Evolutionary conservation across 2,329 filamentous ascomycete genomes (phyloP), one percentile per base, ranked within the genome.

Genomic region (Aspergillus japonicus): DNA sequence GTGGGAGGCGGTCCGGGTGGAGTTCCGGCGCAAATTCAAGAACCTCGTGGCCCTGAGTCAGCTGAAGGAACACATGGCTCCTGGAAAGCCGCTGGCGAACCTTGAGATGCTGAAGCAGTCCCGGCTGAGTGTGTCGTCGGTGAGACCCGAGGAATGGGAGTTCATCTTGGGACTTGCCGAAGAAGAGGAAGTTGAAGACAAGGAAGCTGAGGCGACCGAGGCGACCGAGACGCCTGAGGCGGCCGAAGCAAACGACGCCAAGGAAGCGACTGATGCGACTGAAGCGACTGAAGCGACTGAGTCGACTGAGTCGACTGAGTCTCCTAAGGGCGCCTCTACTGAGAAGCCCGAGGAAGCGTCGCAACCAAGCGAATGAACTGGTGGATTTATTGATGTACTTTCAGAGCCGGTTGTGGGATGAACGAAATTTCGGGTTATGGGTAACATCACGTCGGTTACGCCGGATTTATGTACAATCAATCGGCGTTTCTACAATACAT

Each of bases 1-100:
- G 69, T 99, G 95, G 95, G 91, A 88, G 56, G 85, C 95, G 19
- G 95, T 98, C 1, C 90, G 96, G 62, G 94, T 98, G 51, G 84
- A 88, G 69, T 97, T 96, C 73, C 87, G 89, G 59, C 87, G 87
- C 73, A 97, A 96, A 76, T 92, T 98, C 67, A 80, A 82, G 1
- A 82, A 86, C 14, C 84, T 87, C 0, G 84, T 98, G 58, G 83
- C 83, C 5, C 82, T 97, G 54, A 84, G 85, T 62, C 87, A 91
- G 65, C 82, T 97, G 49, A 88, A 90, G 56, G 83, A 84, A 39
- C 81, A 89, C 69, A 85, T 85, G 5, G 80, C 81, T 47, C 71
- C 84, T 8, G 83, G 81, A 7, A 74, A 76, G 54, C 81, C 85
- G 6, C 78, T 96, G 47, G 85, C 86, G 68, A 83, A 86, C 53